Evolutionary conservation across 2,329 filamentous ascomycete species (phyloP).

Genomic region (Geosmithia flava): DNA sequence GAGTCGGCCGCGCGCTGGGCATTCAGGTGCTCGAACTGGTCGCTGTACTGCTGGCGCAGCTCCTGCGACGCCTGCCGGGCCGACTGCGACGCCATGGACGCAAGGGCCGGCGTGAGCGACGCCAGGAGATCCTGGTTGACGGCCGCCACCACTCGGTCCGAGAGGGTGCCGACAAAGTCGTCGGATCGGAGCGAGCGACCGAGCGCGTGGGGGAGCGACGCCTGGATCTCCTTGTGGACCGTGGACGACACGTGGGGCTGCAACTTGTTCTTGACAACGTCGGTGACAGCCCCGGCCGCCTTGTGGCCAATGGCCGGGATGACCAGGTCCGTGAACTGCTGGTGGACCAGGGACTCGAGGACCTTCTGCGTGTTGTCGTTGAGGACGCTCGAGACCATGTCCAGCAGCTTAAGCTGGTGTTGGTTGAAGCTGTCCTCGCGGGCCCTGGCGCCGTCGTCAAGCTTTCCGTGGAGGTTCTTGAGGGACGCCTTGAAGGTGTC

Average conservation of each 20-base stretch:
- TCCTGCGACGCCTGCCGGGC: constrained; percentile 57
- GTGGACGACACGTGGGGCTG: constrained; percentile 51
- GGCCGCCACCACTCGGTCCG: constrained; percentile 55
- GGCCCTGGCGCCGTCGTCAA: constrained; percentile 49
- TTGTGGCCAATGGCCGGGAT: constrained; percentile 62
- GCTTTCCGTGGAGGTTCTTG: constrained; percentile 47
- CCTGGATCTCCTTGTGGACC: constrained; percentile 63
- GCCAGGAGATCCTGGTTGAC: constrained; percentile 58
- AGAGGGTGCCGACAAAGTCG: constrained; percentile 57
- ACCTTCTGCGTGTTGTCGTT: constrained; percentile 57
- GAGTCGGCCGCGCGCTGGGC: constrained; percentile 36
- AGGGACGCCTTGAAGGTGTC: constrained; percentile 43
- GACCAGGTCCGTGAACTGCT: constrained; percentile 63
- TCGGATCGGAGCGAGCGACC: constrained; percentile 49
- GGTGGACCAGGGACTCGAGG: constrained; percentile 62
- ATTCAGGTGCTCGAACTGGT: constrained; percentile 37
- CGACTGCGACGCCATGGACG: constrained; percentile 49
- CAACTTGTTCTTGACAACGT: constrained; percentile 58
- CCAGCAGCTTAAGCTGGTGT: constrained; percentile 40
- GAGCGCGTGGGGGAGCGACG: constrained; percentile 52
- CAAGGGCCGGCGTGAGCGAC: constrained; percentile 53
- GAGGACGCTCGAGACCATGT: constrained; percentile 46
- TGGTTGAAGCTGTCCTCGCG: constrained; percentile 39
- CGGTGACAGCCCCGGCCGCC: constrained; percentile 55
- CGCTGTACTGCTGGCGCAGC: constrained; percentile 48